A percentile compares a stretch with the other conserved stretches of the same genome.
Conservation (phyloP, 352 stramenopile genomes). For the Pythium guiyangense region DNA sequence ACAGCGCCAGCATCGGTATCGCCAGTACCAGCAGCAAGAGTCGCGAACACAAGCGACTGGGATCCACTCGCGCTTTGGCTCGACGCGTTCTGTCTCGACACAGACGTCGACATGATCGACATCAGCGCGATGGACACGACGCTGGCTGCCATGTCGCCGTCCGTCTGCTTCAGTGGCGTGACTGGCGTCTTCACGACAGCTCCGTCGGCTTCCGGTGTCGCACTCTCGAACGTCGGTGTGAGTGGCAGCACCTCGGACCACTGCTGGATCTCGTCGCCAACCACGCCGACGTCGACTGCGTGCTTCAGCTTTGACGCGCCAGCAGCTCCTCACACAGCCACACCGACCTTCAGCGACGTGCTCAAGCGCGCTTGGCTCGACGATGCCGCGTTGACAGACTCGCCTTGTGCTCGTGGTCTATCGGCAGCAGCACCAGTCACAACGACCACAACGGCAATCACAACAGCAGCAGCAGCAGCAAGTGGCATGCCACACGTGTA, state of each 20-base stretch:
- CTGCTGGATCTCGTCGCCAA: too few species aligned
- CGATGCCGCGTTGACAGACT: background rate
- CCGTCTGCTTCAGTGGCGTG: background rate
- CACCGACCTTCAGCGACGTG: background rate
- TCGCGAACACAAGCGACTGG: background rate
- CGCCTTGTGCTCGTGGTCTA: too few species aligned
- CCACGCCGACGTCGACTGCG: too few species aligned
- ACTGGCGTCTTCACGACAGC: too few species aligned
- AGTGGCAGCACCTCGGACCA: too few species aligned
- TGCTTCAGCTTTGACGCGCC: too few species aligned
- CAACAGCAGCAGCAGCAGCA: background rate
- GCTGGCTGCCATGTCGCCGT: background rate
- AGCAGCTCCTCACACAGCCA: too few species aligned
- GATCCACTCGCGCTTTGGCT: slow-evolving; percentile 4
- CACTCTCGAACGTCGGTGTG: too few species aligned
- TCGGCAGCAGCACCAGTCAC: too few species aligned
- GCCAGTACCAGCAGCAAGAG: too few species aligned
- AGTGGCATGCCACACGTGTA: background rate
- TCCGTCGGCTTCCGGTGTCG: too few species aligned
- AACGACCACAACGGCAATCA: too few species aligned
- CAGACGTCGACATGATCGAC: background rate
- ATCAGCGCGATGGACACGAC: background rate
- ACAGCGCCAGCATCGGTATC: background rate
- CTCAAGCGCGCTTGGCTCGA: background rate
- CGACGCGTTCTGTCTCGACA: slow-evolving; percentile 5